phyloP scores from a whole-genome alignment of 768 basidiomycete species.

The Phanerochaete sordida region DNA sequence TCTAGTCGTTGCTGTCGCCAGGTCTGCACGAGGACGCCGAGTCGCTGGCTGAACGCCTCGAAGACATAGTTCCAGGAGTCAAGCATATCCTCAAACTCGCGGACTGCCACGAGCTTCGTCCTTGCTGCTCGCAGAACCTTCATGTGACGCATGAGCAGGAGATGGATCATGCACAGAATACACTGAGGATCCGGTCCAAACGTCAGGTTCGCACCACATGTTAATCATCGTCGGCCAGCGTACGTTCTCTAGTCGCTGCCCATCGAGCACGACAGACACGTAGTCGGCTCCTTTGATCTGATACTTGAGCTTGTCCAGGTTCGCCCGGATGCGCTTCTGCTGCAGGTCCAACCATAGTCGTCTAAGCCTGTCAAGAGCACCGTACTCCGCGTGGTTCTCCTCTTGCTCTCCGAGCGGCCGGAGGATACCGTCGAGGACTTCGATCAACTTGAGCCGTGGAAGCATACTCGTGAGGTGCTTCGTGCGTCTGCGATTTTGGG shows the following conservation, averaged over 20 bases:
- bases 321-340: not conserved
- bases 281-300: not conserved
- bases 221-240: not conserved
- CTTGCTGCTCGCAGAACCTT: slow-evolving; percentile 19
- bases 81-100: slow-evolving; percentile 20
- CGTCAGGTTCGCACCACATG: not conserved
- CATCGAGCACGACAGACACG: not conserved
- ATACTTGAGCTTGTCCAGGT: slow-evolving; percentile 5
- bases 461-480: slow-evolving; percentile 1
- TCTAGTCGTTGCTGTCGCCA: slow-evolving; percentile 26
- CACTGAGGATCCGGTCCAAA: not conserved
- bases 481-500: slow-evolving; percentile 7
- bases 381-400: slow-evolving; percentile 3
- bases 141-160: slow-evolving; percentile 18
- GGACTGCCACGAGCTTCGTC: slow-evolving; percentile 12
- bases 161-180: slow-evolving; percentile 18
- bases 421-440: slow-evolving; percentile 4
- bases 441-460: slow-evolving; percentile 4
- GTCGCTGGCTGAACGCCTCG: slow-evolving; percentile 17
- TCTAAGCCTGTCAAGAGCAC: slow-evolving; percentile 3
- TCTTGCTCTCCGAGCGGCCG: not conserved
- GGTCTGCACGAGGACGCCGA: slow-evolving; percentile 15
- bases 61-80: slow-evolving; percentile 18
- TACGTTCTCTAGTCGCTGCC: slow-evolving; percentile 8
- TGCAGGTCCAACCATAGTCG: slow-evolving; percentile 1